These are phyloP conservation scores for Lachancea thermotolerans DNA, from an alignment of 805 yeast species.

Conservation along the genomic window DNA sequence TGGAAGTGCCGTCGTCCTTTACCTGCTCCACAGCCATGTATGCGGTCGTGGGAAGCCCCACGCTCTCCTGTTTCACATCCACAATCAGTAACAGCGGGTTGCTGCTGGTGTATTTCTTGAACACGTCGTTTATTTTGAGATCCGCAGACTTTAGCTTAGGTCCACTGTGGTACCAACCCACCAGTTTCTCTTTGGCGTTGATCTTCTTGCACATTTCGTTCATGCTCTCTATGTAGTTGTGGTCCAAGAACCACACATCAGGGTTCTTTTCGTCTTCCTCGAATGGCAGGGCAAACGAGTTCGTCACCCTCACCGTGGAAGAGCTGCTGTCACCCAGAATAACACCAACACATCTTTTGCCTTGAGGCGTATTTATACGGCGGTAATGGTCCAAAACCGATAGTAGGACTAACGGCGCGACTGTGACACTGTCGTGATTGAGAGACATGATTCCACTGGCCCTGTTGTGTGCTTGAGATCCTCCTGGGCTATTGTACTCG, in stretches of 20 bases:
- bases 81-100: conserved; percentile 78
- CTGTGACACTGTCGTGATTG: conserved; percentile 59
- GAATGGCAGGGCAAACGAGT: conserved; percentile 94
- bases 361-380: conserved; percentile 65
- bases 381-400: conserved; percentile 95
- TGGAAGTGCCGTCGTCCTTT: conserved; percentile 89
- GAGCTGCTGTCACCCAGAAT: conserved; percentile 71
- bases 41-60: conserved; percentile 94
- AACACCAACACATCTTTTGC: conserved; percentile 89
- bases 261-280: conserved; percentile 93
- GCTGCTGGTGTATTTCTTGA: conserved; percentile 72
- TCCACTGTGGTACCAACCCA: conserved; percentile 99
- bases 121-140: conserved; percentile 81
- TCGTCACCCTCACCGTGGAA: conserved; percentile 62
- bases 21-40: conserved; percentile 91
- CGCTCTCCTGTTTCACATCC: conserved; percentile 74
- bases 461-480: not conserved
- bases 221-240: conserved; percentile 93
- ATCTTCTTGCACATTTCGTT: conserved; percentile 96
- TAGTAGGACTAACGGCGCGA: conserved; percentile 89
- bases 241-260: conserved; percentile 94
- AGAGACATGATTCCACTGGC: conserved; percentile 8
- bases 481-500: not conserved
- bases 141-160: conserved; percentile 87
- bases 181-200: conserved; percentile 90